A percentile compares a stretch with the other conserved stretches of the same genome.
Evolutionary conservation across 2,329 filamentous ascomycete species (phyloP).

Genomic region (Hirsutella rhossiliensis): DNA sequence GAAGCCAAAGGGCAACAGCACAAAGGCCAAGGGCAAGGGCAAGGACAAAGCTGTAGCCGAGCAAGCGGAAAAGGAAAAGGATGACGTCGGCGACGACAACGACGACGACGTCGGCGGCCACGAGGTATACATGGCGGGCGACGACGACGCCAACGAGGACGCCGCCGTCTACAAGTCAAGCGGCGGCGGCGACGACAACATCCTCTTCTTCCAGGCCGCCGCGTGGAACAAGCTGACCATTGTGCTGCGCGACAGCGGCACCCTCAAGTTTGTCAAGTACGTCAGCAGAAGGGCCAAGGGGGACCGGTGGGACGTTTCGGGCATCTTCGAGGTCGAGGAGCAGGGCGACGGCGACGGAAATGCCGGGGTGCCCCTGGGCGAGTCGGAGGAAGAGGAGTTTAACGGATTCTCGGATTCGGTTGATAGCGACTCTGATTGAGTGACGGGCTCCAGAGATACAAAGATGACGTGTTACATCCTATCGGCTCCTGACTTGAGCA

Average conservation of each 20-base stretch:
- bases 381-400: conserved; percentile 46
- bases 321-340: conserved; percentile 60
- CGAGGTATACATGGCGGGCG: conserved; percentile 81
- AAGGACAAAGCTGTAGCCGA: conserved; percentile 14
- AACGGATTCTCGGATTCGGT: conserved; percentile 39
- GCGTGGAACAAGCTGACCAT: conserved; percentile 87
- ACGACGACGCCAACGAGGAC: conserved; percentile 58
- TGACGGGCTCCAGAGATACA: not conserved
- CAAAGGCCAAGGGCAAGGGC: conserved; percentile 15
- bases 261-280: conserved; percentile 92
- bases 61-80: not conserved
- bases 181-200: conserved; percentile 62
- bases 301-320: conserved; percentile 86
- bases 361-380: conserved; percentile 17
- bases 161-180: conserved; percentile 79
- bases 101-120: conserved; percentile 57
- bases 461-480: not conserved
- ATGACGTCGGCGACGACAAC: conserved; percentile 20
- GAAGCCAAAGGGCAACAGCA: conserved; percentile 17
- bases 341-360: conserved; percentile 31
- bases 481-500: too few relatives aligned
- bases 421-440: conserved; percentile 25
- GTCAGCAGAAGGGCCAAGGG: conserved; percentile 72
- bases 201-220: conserved; percentile 50
- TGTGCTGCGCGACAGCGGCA: conserved; percentile 76